Base-by-base conservation (phyloP, 257 asterid genomes). In the Euphrasia confusa region DNA sequence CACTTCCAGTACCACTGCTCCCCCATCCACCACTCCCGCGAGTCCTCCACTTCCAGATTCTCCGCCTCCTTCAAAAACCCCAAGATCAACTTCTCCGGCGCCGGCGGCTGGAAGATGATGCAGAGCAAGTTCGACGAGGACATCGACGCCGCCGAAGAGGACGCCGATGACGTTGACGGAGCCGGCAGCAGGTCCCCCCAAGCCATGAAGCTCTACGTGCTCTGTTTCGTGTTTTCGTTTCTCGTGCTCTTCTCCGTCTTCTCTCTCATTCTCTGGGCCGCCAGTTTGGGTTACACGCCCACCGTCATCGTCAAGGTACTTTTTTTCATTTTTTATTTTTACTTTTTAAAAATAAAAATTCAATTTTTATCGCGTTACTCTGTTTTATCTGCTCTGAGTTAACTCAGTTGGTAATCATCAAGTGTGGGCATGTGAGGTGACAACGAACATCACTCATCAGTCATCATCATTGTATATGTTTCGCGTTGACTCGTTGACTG, bases 21-120 rank as follows among this genome's bases (percentile, higher is more conserved):
- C 2, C 42, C 42, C 42, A 9, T 37, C 54, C 94, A 91, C 84
- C 96, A 91, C 78, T 91, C 98, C 2, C 77, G 96, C 8, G 96
- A 91, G 63, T 91, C 96, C 2, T 91, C 98, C 18, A 91, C 94
- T 11, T 88, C 95, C 0, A 62, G 95, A 24, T 88, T 78, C 87
- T 84, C 95, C 0, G 95, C 84, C 35, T 81, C 95, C 8, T 45
- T 88, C 76, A 85, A 88, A 49, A 77, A 77, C 67, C 80, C 86
- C 0, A 55, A 68, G 4, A 53, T 47, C 62, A 30, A 53, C 21
- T 30, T 54, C 27, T 55, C 60, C 28, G 63, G 66, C 33, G 87
- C 84, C 47, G 42, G 42, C 11, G 42, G 42, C 3, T 90, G 98
- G 98, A 71, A 80, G 54, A 68, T 78, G 60, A 65, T 87, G 79